Conservation (phyloP, 164 flowering plant species). For the grape (Vitis vinifera) region DNA sequence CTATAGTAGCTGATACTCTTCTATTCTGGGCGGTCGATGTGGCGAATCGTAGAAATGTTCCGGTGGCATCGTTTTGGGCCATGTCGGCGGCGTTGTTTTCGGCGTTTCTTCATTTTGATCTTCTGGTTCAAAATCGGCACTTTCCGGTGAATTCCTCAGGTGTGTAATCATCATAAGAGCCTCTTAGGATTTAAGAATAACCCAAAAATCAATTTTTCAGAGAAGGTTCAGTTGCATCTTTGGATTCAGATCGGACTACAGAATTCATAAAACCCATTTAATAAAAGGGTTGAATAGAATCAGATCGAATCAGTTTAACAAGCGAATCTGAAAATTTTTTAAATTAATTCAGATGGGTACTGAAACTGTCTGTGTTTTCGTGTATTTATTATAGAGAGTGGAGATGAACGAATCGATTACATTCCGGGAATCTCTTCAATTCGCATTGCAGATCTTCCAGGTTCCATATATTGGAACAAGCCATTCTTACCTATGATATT, state of each 20-base stretch:
- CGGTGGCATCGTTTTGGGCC: constrained; percentile 22
- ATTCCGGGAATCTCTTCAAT: constrained; percentile 18
- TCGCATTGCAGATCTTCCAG: background rate
- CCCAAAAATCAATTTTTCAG: no score
- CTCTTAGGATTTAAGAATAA: no score
- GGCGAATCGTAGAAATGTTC: constrained; percentile 21
- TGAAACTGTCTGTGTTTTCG: background rate
- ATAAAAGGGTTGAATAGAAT: no score
- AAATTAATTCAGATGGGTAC: background rate
- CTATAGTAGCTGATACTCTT: constrained; percentile 16
- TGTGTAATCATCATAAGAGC: background rate
- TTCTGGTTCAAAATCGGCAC: constrained; percentile 1
- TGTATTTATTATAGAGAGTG: background rate
- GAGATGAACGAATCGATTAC: background rate
- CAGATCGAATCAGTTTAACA: no score
- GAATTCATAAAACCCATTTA: no score
- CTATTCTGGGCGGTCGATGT: constrained; percentile 8
- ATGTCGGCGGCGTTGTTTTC: constrained; percentile 16
- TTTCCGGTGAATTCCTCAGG: constrained; percentile 9
- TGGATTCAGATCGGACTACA: no score
- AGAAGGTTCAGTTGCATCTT: no score
- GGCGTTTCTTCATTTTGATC: constrained; percentile 5
- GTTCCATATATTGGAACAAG: background rate
- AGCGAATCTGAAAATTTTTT: background rate
- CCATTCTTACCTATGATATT: background rate